Conservation (phyloP, 768 basidiomycete genomes). For the Kwoniella botswanensis region DNA sequence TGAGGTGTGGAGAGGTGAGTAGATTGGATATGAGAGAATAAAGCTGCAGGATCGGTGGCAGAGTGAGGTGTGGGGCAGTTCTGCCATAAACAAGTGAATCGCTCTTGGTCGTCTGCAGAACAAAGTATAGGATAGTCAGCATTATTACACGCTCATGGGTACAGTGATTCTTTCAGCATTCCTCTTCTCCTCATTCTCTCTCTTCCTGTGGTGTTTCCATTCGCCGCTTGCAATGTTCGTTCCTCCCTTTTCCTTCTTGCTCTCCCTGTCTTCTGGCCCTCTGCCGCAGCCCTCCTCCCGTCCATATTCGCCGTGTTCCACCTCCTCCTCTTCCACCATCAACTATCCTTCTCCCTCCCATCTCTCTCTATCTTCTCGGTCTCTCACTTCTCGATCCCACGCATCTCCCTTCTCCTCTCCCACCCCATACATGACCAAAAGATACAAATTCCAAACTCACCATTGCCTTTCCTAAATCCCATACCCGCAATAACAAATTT, state of each 20-base stretch:
- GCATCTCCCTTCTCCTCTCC: neutral
- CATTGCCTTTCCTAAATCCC: slow-evolving; percentile 58
- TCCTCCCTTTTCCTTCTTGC: too few species aligned
- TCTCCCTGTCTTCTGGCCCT: neutral
- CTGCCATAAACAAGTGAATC: slow-evolving; percentile 80
- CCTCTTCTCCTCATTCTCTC: too few species aligned
- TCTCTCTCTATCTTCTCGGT: too few species aligned
- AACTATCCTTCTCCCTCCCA: too few species aligned
- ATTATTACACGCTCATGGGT: neutral
- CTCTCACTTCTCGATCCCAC: too few species aligned
- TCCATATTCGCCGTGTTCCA: too few species aligned
- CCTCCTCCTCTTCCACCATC: too few species aligned
- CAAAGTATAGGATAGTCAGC: slow-evolving; percentile 64
- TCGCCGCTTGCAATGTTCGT: too few species aligned
- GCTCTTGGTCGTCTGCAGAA: slow-evolving; percentile 63
- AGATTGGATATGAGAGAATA: slow-evolving; percentile 63
- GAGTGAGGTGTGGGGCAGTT: slow-evolving; percentile 47
- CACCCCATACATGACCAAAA: neutral
- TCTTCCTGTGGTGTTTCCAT: too few species aligned
- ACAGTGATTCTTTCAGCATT: too few species aligned
- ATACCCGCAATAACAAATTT: slow-evolving; percentile 89
- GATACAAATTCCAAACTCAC: slow-evolving; percentile 31
- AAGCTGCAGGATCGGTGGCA: slow-evolving; percentile 22
- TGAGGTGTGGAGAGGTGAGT: slow-evolving; percentile 62
- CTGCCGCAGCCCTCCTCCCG: too few species aligned